phyloP scores from a whole-genome alignment of 768 basidiomycete genomes.

The Podaxis mareebaensis region DNA sequence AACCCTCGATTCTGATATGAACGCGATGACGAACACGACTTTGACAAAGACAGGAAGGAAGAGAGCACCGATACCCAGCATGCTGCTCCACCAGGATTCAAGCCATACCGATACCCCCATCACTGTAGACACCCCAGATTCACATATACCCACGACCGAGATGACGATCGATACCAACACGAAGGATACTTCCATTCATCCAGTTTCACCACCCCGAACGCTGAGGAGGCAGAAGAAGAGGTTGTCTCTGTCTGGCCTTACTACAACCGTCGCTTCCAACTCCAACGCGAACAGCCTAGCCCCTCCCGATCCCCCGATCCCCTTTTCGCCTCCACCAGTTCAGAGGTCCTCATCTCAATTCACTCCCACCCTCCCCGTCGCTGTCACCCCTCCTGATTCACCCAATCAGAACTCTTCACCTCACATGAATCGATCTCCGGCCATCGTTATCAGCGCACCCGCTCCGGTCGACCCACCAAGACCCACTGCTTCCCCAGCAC shows the following conservation, averaged over 20 bases:
- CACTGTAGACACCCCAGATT: not conserved
- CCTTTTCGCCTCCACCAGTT: constrained; percentile 6
- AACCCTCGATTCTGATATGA: not conserved
- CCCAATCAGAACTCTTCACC: not conserved
- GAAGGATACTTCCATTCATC: not conserved
- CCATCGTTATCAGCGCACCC: constrained; percentile 4
- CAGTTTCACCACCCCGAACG: not conserved
- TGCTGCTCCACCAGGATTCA: constrained; percentile 5
- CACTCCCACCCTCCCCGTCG: not conserved
- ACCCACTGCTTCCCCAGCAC: not conserved
- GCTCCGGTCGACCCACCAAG: not conserved
- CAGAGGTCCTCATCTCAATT: not conserved
- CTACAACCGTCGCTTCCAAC: not conserved
- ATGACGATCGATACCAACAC: not conserved
- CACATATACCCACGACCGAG: constrained; percentile 4
- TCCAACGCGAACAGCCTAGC: not conserved
- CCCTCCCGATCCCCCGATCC: not conserved
- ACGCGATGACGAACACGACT: constrained; percentile 1
- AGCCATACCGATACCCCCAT: constrained; percentile 1
- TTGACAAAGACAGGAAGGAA: constrained; percentile 2
- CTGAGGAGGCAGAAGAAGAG: constrained; percentile 13
- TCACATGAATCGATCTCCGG: not conserved
- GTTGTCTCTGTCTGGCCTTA: constrained; percentile 4
- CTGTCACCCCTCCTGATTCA: constrained; percentile 2
- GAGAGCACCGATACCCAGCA: constrained; percentile 15